phyloP scores from a whole-genome alignment of 192 early-diverging fungal species.

The Coemansia asiatica region DNA sequence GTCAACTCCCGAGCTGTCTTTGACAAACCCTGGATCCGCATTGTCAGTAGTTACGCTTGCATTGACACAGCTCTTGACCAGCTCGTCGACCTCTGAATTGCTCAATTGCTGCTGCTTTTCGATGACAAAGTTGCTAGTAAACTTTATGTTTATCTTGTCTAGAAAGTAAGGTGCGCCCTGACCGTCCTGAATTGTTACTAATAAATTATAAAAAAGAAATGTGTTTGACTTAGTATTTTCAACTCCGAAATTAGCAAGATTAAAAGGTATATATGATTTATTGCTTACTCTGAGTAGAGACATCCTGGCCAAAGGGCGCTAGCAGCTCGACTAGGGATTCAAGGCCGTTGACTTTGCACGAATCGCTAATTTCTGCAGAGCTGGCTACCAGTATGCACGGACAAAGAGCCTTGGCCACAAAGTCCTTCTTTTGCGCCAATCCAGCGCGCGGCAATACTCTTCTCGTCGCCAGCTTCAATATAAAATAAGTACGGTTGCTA shows the following conservation, averaged over 20 bases:
- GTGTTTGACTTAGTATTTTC: no score
- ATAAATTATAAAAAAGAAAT: background rate
- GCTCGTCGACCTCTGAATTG: constrained; percentile 26
- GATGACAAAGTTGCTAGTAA: constrained; percentile 34
- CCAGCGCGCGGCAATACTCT: constrained; percentile 47
- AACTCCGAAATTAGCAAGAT: no score
- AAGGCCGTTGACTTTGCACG: constrained; percentile 34
- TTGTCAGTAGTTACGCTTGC: constrained; percentile 7
- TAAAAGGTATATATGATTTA: constrained; percentile 1
- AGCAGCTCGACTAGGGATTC: constrained; percentile 49
- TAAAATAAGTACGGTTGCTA: background rate
- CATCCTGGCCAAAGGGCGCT: constrained; percentile 51
- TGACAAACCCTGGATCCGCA: constrained; percentile 20
- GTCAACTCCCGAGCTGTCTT: constrained; percentile 11
- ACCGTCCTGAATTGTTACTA: constrained; percentile 57
- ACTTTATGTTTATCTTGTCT: constrained; percentile 48
- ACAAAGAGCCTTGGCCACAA: constrained; percentile 51
- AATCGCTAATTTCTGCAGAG: constrained; percentile 28
- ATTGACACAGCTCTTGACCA: constrained; percentile 15
- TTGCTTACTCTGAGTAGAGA: constrained; percentile 50
- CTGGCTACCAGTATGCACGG: constrained; percentile 48
- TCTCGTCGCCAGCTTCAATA: constrained; percentile 39
- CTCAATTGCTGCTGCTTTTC: constrained; percentile 16
- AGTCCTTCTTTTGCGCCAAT: constrained; percentile 47
- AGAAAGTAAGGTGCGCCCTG: constrained; percentile 54